phyloP scores from a whole-genome alignment of 2,329 filamentous ascomycete species.

The Amauroascus niger region DNA sequence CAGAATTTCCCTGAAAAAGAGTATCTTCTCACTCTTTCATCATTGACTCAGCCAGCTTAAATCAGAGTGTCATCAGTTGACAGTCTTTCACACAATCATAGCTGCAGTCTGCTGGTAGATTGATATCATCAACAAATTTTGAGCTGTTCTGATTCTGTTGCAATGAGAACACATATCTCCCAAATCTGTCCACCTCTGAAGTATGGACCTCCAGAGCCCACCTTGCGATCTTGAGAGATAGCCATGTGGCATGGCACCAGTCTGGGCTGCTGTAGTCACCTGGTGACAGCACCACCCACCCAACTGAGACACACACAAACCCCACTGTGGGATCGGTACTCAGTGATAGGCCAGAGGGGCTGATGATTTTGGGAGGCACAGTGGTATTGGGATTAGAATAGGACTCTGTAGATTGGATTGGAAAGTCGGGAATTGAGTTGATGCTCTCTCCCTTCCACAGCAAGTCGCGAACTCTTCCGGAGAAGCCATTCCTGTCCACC shows the following conservation, averaged over 20 bases:
- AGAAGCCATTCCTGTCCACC: background rate
- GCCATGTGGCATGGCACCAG: background rate
- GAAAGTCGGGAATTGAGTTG: background rate
- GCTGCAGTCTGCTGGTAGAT: background rate
- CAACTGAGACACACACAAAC: background rate
- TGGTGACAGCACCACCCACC: background rate
- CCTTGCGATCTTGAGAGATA: background rate
- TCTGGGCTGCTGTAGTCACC: background rate
- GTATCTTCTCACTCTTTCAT: background rate
- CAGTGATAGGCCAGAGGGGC: background rate
- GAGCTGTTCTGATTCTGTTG: background rate
- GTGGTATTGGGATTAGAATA: background rate
- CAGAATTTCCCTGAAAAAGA: background rate
- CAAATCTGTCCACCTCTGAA: background rate
- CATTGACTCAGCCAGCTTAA: background rate
- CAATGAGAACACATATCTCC: background rate
- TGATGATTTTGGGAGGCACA: background rate
- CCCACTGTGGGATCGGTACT: background rate
- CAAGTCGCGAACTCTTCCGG: background rate
- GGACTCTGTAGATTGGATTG: background rate
- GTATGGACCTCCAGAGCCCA: background rate
- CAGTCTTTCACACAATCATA: background rate
- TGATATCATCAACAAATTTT: background rate
- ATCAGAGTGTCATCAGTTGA: background rate
- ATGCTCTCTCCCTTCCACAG: background rate